Base-by-base conservation (phyloP, 768 basidiomycete genomes). In the Podaxis sp. region DNA sequence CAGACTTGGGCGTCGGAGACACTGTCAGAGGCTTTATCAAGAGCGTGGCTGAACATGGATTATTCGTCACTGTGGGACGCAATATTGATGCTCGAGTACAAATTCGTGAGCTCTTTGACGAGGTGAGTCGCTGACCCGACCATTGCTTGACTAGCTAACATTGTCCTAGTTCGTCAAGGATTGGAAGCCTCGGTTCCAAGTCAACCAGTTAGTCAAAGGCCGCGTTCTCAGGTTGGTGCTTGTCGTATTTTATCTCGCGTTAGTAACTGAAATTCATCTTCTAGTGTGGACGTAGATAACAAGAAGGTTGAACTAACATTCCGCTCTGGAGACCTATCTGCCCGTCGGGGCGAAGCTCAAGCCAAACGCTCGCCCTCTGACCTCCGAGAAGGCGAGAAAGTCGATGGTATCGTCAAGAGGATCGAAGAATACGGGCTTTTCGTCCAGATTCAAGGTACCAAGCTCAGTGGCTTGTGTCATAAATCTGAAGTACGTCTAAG, bases 291-390 rank as follows among this genome's bases (percentile, higher is more conserved):
- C 71, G 48, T 67, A 37, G 79, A 85, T 51, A 83, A 78, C 60
- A 90, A 88, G 65, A 89, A 93, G 67, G 81, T 96, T n/a, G 96
- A 99, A 71, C 82, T 99, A 83, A 84, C 94, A 3, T 86, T 99
- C 67, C 86, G 90, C 63, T 85, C 88, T 10, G 82, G 82, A n/a
- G 80, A 85, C 62, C 67, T 81, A 40, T 77, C 77, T 50, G 78
- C 75, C 59, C 64, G 67, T 23, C 62, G 63, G 25, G 64, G 74
- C 18, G 66, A 76, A 2, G 72, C 76, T 28, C 59, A 54, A 36
- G 21, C 28, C 36, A 61, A 61, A 40, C 52, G 59, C n/a, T 68
- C 72, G 7, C 65, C 84, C 38, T 72, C 78, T 10, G 87, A 91
- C 70, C 82, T 95, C 52, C 76, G 78, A 36, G 83, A 86, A 65